phyloP scores from a whole-genome alignment of 176 grass and related monocot species.

The Carex myosuroides region DNA sequence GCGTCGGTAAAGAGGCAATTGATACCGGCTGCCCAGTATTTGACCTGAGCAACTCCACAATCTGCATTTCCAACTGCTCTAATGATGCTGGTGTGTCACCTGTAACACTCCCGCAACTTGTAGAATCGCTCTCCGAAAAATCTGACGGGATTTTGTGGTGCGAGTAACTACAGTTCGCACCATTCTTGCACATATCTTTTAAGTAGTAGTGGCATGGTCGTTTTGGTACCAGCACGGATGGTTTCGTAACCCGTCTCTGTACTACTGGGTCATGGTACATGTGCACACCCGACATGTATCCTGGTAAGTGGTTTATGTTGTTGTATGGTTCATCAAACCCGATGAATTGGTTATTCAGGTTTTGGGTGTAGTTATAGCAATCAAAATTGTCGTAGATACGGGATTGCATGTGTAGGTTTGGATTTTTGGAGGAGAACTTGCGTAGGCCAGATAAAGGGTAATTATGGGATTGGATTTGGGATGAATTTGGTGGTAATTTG shows the following conservation, averaged over 20 bases:
- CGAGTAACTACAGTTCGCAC: constrained; percentile 51
- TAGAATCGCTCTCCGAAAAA: constrained; percentile 15
- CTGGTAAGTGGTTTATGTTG: neutral
- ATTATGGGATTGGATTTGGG: constrained; percentile 4
- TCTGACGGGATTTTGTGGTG: constrained; percentile 43
- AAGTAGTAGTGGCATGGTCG: constrained; percentile 72
- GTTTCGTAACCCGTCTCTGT: constrained; percentile 17
- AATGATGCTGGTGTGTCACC: constrained; percentile 16
- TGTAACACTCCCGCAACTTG: neutral
- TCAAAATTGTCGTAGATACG: constrained; percentile 28
- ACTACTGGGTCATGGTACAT: neutral
- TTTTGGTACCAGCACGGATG: constrained; percentile 17
- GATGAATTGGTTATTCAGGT: constrained; percentile 13
- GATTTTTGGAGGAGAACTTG: constrained; percentile 21
- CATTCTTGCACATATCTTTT: constrained; percentile 78
- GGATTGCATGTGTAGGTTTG: constrained; percentile 28
- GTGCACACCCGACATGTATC: constrained; percentile 24
- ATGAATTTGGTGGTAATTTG: constrained; percentile 36
- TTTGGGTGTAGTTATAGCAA: constrained; percentile 20
- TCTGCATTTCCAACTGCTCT: constrained; percentile 46
- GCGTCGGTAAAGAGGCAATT: constrained; percentile 29
- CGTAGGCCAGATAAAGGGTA: neutral
- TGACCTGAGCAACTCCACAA: constrained; percentile 32
- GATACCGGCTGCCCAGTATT: constrained; percentile 26
- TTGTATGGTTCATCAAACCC: constrained; percentile 25